These are phyloP conservation scores for Aspergillus carbonarius DNA, from an alignment of 2,329 filamentous ascomycete species.

Conservation along the genomic window DNA sequence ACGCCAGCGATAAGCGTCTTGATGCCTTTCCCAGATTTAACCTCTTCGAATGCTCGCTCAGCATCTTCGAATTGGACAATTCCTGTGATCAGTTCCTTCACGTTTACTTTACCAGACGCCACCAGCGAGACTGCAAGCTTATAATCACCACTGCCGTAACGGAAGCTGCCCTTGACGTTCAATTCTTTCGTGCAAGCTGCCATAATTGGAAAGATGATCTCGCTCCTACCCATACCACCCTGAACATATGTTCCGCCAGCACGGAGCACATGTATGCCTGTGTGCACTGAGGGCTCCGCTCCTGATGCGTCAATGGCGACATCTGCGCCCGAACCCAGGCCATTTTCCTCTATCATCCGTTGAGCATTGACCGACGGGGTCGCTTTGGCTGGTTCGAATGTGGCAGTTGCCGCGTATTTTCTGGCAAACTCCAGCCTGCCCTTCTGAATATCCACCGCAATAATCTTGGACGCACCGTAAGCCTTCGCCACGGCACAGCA, in stretches of 20 bases:
- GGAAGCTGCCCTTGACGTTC: conserved; percentile 81
- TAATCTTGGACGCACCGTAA: conserved; percentile 80
- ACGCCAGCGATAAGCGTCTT: conserved; percentile 48
- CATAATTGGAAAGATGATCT: conserved; percentile 91
- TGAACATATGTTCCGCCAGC: conserved; percentile 77
- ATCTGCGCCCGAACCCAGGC: conserved; percentile 67
- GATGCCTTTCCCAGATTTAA: conserved; percentile 71
- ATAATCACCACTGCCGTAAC: conserved; percentile 87
- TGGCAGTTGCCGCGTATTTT: conserved; percentile 59
- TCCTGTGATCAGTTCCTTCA: conserved; percentile 76
- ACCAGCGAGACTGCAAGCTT: conserved; percentile 77
- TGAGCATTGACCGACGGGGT: conserved; percentile 70
- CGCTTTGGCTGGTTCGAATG: conserved; percentile 62
- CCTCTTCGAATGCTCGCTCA: conserved; percentile 81
- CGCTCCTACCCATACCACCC: conserved; percentile 83
- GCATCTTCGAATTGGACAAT: conserved; percentile 78
- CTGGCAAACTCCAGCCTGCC: conserved; percentile 76
- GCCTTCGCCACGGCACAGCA: conserved; percentile 82
- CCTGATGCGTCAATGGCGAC: conserved; percentile 78
- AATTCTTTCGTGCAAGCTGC: conserved; percentile 87
- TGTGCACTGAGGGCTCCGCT: conserved; percentile 75
- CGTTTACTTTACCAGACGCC: conserved; percentile 65
- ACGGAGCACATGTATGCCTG: conserved; percentile 68
- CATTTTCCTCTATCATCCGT: conserved; percentile 63
- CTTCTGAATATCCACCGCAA: conserved; percentile 85